A percentile compares a stretch with the other conserved stretches of the same genome.
Evolutionary conservation across 2,329 filamentous ascomycete genomes (phyloP).

Genomic region (Thelonectria olida): DNA sequence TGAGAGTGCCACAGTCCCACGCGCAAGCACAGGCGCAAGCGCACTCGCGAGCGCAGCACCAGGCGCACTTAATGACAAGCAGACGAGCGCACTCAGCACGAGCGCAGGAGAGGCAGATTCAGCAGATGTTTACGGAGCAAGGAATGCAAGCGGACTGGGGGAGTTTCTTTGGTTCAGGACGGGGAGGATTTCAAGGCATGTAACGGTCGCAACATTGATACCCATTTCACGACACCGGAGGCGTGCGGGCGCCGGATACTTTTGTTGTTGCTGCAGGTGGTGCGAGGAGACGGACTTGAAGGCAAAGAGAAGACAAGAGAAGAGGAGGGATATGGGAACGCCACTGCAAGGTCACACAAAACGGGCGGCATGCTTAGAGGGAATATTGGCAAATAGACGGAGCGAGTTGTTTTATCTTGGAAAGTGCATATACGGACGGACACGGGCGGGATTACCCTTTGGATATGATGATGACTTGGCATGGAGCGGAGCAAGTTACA

Average conservation of each 20-base stretch:
- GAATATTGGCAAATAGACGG: slow-evolving; percentile 25
- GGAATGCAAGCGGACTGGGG: slow-evolving; percentile 58
- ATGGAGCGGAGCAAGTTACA: not conserved
- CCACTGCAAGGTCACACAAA: slow-evolving; percentile 19
- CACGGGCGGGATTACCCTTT: slow-evolving; percentile 19
- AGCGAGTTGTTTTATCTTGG: slow-evolving; percentile 17
- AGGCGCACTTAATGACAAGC: slow-evolving; percentile 34
- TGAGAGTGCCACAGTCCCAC: slow-evolving; percentile 43
- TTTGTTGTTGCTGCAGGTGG: slow-evolving; percentile 25
- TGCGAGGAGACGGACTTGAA: not conserved
- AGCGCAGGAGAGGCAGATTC: slow-evolving; percentile 54
- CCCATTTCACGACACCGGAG: slow-evolving; percentile 47
- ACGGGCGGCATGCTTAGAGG: slow-evolving; percentile 23
- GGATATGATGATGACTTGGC: slow-evolving; percentile 20
- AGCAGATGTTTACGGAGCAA: slow-evolving; percentile 60
- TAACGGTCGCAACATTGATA: slow-evolving; percentile 51
- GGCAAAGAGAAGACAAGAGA: not conserved
- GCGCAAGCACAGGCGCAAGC: slow-evolving; percentile 34
- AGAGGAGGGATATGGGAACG: slow-evolving; percentile 3
- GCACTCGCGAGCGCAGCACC: slow-evolving; percentile 37
- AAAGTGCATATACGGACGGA: slow-evolving; percentile 18
- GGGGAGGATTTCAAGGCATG: slow-evolving; percentile 55
- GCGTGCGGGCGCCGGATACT: slow-evolving; percentile 38
- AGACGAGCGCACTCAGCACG: slow-evolving; percentile 38
- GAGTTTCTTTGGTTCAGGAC: slow-evolving; percentile 56